Base-by-base conservation (phyloP, 768 basidiomycete species). In the Tricholomella constricta region DNA sequence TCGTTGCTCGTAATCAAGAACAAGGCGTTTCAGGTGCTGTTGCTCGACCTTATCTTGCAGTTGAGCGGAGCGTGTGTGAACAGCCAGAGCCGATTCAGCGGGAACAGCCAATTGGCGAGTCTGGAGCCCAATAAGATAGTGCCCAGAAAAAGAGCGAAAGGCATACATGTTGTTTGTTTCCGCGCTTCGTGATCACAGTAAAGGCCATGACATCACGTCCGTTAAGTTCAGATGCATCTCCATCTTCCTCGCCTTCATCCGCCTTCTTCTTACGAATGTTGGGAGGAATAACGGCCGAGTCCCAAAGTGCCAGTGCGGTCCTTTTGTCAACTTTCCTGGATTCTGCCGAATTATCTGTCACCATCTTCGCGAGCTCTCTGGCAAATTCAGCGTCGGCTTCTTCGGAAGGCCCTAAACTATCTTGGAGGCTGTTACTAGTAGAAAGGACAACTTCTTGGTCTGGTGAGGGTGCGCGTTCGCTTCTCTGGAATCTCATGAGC, bases 21-120 rank as follows among this genome's bases (percentile, higher is more conserved):
- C 97, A 17, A 98, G 80, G n/a, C 87, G 84, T 75, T 99, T 99
- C 60, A 99, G 74, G 56, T 98, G 92, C 69, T 98, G 94, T 61
- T 98, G 96, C 66, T 99, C 97, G 6, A 91, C 93, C 71, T 88
- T 91, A 70, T 95, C 94, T 66, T 94, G 94, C 56, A 91, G 75
- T 64, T 98, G 97, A 37, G 97, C 92, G 2, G 89, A 84, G 26
- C 88, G 85, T 2, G 94, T 95, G 62, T 97, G 93, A 45, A 94
- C 79, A 1, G 96, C 97, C 26, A 99, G 78, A 2, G 93, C 78
- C 7, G 96, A 93, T 59, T 84, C 87, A 7, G 91, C 75, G 9
- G 97, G 97, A 37, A 99, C 85, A 42, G 92, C 87, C 40, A 99
- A 78, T 64, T 91, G 85, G n/a, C 91, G 89, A 19, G 81, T 79